Percentiles rank a stretch among this genome's conserved stretches.
These are phyloP conservation scores for Populus tomentosa DNA, from an alignment of 441 rosid species.

Conservation along the genomic window DNA sequence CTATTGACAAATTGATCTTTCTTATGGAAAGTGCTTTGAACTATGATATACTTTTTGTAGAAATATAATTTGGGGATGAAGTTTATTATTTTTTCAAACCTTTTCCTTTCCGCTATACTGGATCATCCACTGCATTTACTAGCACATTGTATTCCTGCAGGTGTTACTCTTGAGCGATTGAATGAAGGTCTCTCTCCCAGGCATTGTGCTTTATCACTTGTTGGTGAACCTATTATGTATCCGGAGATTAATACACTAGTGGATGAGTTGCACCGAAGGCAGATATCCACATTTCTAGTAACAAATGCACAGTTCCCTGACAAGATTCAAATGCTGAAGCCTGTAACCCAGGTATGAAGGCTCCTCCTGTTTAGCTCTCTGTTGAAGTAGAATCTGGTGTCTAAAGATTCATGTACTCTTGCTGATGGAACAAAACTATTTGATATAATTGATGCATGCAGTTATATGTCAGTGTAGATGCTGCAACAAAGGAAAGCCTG, in stretches of 20 bases:
- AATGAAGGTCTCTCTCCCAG: conserved; percentile 84
- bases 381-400: conserved; percentile 3
- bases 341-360: conserved; percentile 76
- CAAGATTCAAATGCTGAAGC: conserved; percentile 67
- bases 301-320: conserved; percentile 98
- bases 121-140: conserved; percentile 7
- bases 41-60: neutral
- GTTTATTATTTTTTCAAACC: neutral
- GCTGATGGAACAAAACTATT: conserved; percentile 6
- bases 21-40: neutral
- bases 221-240: conserved; percentile 97
- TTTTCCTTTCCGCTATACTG: neutral
- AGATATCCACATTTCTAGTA: conserved; percentile 85
- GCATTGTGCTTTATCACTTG: conserved; percentile 95
- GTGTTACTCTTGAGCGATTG: conserved; percentile 70
- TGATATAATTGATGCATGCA: conserved; percentile 34
- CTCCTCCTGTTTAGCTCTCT: conserved; percentile 5
- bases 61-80: neutral
- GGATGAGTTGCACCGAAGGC: conserved; percentile 77
- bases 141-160: conserved; percentile 33
- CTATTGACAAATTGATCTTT: neutral
- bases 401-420: neutral
- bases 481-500: conserved; percentile 90
- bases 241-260: conserved; percentile 86
- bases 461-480: conserved; percentile 97